A percentile compares a stretch with the other conserved stretches of the same genome.
Evolutionary conservation across 2,329 filamentous ascomycete species (phyloP).

Genomic region (Penicillium sp.): DNA sequence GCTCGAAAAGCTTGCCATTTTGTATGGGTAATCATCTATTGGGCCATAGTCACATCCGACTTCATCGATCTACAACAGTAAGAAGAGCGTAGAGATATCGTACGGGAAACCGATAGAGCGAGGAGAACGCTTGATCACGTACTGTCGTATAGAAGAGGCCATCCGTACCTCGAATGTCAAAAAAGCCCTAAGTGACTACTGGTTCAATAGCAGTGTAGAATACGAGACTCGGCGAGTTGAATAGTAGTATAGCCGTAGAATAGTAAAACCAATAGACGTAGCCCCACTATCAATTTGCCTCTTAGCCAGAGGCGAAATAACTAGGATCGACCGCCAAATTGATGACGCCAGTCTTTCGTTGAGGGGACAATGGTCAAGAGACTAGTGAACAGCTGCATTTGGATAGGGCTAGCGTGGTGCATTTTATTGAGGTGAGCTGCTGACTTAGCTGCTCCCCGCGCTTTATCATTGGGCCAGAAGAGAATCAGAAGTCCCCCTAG

Average conservation of each 20-base stretch:
- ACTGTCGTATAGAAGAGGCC: too few relatives aligned
- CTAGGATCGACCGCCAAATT: background rate
- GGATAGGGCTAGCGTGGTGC: background rate
- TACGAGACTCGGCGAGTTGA: background rate
- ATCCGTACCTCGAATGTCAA: too few relatives aligned
- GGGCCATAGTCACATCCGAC: too few relatives aligned
- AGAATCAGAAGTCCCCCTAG: too few relatives aligned
- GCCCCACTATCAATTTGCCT: background rate
- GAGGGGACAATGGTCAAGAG: conserved; percentile 1
- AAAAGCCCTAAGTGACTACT: too few relatives aligned
- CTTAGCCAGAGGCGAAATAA: background rate
- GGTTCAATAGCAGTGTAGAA: too few relatives aligned
- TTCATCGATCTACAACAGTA: too few relatives aligned
- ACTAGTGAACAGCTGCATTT: background rate
- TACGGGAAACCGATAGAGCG: too few relatives aligned
- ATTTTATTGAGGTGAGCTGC: background rate
- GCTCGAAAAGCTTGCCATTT: too few relatives aligned
- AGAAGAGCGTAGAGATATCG: too few relatives aligned
- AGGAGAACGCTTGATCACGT: too few relatives aligned
- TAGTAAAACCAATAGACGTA: background rate
- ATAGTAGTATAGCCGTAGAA: background rate
- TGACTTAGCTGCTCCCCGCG: background rate
- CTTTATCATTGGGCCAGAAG: background rate
- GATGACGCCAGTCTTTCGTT: background rate
- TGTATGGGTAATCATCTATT: too few relatives aligned